Percentiles rank a stretch among this genome's conserved stretches.
These are phyloP conservation scores for Microglena sp. DNA, from an alignment of 139 green algal genomes.

Conservation along the genomic window DNA sequence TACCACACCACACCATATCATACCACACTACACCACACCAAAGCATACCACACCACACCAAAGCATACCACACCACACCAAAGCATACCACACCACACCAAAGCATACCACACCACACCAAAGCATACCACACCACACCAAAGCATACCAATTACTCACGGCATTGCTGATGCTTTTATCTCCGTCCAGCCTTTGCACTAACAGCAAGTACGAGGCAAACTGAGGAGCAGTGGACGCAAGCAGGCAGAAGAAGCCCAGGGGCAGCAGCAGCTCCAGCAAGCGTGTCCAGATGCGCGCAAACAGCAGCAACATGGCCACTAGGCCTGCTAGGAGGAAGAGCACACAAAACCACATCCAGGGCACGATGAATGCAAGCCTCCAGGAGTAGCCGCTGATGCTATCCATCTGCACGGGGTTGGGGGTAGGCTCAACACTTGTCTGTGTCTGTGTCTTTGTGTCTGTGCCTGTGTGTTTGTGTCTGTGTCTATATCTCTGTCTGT, in stretches of 20 bases:
- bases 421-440: neutral
- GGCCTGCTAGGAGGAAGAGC: constrained; percentile 29
- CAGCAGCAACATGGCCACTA: constrained; percentile 20
- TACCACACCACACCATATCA: constrained; percentile 4
- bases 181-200: constrained; percentile 35
- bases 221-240: constrained; percentile 26
- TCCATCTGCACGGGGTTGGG: constrained; percentile 30
- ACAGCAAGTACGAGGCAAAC: constrained; percentile 30
- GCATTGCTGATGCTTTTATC: too few relatives aligned
- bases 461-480: too few relatives aligned
- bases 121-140: too few relatives aligned
- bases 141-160: too few relatives aligned
- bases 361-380: constrained; percentile 50
- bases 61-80: too few relatives aligned
- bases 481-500: too few relatives aligned
- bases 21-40: too few relatives aligned
- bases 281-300: constrained; percentile 25
- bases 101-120: too few relatives aligned
- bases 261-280: constrained; percentile 32
- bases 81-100: too few relatives aligned
- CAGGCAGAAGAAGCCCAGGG: constrained; percentile 34
- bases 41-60: too few relatives aligned
- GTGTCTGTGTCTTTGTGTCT: neutral
- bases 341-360: constrained; percentile 49
- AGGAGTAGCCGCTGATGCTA: constrained; percentile 28